Base-by-base conservation (phyloP, 495 filamentous ascomycete species). In the Haplographium delicatum region DNA sequence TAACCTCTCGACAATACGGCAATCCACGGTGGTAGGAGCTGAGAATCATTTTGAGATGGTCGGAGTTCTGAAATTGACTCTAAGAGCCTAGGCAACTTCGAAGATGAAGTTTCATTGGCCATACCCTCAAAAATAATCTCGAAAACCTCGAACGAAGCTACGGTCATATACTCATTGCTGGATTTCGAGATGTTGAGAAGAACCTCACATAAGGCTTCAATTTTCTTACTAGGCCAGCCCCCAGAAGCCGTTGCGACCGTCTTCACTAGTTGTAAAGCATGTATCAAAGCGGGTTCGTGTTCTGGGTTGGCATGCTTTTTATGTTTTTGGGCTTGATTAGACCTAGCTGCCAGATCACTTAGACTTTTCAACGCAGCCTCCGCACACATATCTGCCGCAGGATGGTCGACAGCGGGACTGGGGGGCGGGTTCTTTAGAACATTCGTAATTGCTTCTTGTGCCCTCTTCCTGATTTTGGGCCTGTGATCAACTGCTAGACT, bases 141-240 rank as follows among this genome's bases (percentile, higher is more conserved):
- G 61, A 98, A 97, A 5, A 97, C 85, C 54, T 95, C 91, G 60
- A 98, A 96, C 2, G 91, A 89, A 16, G 88, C 83, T 83, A 95
- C 89, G 38, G 88, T 94, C 67, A 98, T 84, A 64, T 88, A 95
- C 64, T 96, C 89, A 65, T 93, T 96, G 62, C 77, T 93, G 11
- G 86, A 86, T 54, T 79, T 81, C 1, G 93, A 90, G 28, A 96
- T 91, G 50, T 80, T 81, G 61, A 98, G 84, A 48, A 98, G 70
- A 28, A 91, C 67, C 62, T 96, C 89, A 64, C 90, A 96, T 27
- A 98, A 76, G 4, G 81, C 68, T 69, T 98, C 93, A 40, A 96
- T 90, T 68, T 94, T 94, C 72, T 84, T 86, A 68, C 85, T 94
- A n/a, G 93, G 93, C 94, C 94, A 98, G 39, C 94, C 91, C 38